These are phyloP conservation scores for Plasmodium reichenowi DNA, from an alignment of 169 alveolate genomes.

Conservation along the genomic window DNA sequence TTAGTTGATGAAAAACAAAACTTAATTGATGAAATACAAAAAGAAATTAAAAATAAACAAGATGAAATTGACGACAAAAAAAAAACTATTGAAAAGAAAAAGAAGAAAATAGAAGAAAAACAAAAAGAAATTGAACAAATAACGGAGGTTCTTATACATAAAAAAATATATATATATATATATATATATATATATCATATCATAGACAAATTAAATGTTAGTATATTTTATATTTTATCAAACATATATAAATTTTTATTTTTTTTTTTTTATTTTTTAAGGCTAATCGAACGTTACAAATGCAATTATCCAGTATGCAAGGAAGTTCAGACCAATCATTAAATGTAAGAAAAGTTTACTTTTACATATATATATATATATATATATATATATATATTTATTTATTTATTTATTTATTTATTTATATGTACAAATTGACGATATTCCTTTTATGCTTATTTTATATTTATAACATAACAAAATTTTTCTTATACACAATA, in stretches of 20 bases:
- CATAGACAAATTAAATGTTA: no score
- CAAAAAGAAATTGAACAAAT: constrained; percentile 48
- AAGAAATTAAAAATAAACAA: constrained; percentile 28
- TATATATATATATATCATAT: background rate
- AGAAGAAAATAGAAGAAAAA: constrained; percentile 24
- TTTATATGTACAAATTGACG: no score
- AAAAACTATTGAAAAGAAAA: constrained; percentile 17
- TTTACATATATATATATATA: no score
- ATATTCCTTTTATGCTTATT: background rate
- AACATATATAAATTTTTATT: background rate
- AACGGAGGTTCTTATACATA: constrained; percentile 22
- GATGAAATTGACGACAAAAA: background rate
- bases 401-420: no score
- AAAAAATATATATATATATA: background rate
- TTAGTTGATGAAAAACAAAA: constrained; percentile 23
- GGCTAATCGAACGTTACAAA: constrained; percentile 36
- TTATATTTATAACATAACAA: background rate
- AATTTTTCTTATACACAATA: background rate
- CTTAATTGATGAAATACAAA: constrained; percentile 1
- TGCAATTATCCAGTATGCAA: constrained; percentile 23
- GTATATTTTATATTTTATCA: background rate
- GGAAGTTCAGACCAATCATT: constrained; percentile 30
- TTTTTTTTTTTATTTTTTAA: constrained; percentile 24
- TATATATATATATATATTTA: no score
- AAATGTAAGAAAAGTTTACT: constrained; percentile 9